Evolutionary conservation across 257 asterid species (phyloP).

Genomic region (Primulina eburnea): DNA sequence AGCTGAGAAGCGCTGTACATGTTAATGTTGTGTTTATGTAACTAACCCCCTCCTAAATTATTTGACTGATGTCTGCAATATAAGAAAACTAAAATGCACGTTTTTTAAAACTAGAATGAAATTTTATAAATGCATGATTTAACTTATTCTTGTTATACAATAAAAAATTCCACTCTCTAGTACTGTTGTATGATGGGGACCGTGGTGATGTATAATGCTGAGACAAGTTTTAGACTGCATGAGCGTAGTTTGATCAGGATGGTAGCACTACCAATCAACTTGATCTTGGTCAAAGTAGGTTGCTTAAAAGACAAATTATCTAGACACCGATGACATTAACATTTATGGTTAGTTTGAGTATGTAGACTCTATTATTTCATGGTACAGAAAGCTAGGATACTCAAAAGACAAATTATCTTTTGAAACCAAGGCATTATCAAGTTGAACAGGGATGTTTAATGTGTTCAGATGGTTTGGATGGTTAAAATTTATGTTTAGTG

Average conservation of each 20-base stretch:
- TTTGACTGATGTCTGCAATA: constrained; percentile 7
- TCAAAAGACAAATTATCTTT: background rate
- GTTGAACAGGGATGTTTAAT: background rate
- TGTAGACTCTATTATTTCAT: background rate
- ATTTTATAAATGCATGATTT: background rate
- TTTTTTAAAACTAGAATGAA: constrained; percentile 11
- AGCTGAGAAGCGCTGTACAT: constrained; percentile 6
- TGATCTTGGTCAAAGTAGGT: background rate
- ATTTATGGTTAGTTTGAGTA: background rate
- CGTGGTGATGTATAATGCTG: background rate
- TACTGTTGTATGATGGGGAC: too few relatives aligned
- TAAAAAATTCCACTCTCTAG: background rate
- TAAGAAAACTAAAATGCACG: background rate
- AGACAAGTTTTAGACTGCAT: background rate
- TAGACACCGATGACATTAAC: too few relatives aligned
- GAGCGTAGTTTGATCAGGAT: background rate
- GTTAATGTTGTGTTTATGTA: constrained; percentile 20
- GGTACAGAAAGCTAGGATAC: background rate
- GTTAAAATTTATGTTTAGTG: background rate
- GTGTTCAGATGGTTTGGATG: background rate
- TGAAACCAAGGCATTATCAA: background rate
- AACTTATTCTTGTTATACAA: too few relatives aligned
- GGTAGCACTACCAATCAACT: background rate
- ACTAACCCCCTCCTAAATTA: background rate
- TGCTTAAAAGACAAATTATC: too few relatives aligned